A percentile compares a stretch with the other conserved stretches of the same genome.
Evolutionary conservation across 805 yeast genomes (phyloP).

Genomic region (Cyberlindnera lachancei): DNA sequence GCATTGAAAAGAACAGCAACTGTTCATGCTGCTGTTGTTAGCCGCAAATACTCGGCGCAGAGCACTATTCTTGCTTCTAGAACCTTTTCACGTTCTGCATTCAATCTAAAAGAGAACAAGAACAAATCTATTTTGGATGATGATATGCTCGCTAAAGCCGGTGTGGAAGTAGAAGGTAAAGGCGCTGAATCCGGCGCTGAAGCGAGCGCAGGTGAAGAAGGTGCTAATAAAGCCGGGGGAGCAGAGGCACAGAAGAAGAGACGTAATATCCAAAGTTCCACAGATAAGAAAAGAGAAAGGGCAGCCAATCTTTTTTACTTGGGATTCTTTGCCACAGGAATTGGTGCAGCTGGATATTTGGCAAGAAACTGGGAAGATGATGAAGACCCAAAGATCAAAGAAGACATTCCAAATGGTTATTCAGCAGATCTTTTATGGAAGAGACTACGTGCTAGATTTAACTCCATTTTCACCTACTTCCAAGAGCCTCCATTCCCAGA

Average conservation of each 20-base stretch:
- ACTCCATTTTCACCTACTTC: constrained; percentile 72
- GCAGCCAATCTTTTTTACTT: constrained; percentile 70
- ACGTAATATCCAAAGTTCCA: constrained; percentile 59
- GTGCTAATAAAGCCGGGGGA: constrained; percentile 8
- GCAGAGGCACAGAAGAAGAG: constrained; percentile 20
- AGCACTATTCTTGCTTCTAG: constrained; percentile 2
- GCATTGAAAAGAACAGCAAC: too few species aligned
- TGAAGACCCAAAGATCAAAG: constrained; percentile 54
- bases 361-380: constrained; percentile 81
- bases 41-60: too few species aligned
- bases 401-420: constrained; percentile 58
- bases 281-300: constrained; percentile 76
- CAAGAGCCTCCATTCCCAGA: constrained; percentile 92
- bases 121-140: constrained; percentile 62
- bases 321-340: constrained; percentile 36
- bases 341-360: constrained; percentile 60
- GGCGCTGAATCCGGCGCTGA: constrained; percentile 7
- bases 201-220: constrained; percentile 5
- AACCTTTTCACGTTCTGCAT: constrained; percentile 11
- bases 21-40: too few species aligned
- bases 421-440: constrained; percentile 56
- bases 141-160: constrained; percentile 77
- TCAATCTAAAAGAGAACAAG: constrained; percentile 16
- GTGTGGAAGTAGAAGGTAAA: constrained; percentile 51
- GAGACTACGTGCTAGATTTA: constrained; percentile 64